Base-by-base conservation (phyloP, 1,284 basidiomycete species). In the Lentinula novae-zelandiae region DNA sequence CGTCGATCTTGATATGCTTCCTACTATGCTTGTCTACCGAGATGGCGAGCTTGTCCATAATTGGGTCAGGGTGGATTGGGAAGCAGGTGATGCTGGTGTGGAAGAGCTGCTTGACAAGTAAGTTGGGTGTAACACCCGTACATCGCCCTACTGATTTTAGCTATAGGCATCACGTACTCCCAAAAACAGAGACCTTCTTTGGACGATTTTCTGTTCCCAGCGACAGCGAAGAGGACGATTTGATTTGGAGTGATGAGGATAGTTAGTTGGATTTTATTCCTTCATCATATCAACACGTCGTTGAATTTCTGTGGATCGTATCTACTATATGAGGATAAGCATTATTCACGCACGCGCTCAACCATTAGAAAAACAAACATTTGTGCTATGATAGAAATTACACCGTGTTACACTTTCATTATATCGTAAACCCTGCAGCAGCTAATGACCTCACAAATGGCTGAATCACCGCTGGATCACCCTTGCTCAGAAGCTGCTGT, bases 31-130 rank as follows among this genome's bases (percentile, higher is more conserved):
- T 6, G 88, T 91, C 4, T 95, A 95, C 69, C 87, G 87, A 12
- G 85, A 82, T 60, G 92, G 92, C n/a, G 85, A 93, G 61, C 81
- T 94, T 13, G 84, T 90, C 22, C 82, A 90, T 66, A 92, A 89
- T 55, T 92, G 92, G 87, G 88, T 93, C 2, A 80, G 92, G 20
- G 89, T 94, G 2, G 92, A 94, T 70, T 92, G 89, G 88, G 92
- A 93, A 69, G 89, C 89, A 0, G 85, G 84, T 6, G 69, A 75
- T 36, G 81, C 78, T 17, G 87, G 85, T n/a, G 70, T 92, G 0
- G 84, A 88, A 63, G 87, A 89, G 34, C 74, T 91, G 2, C 76
- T 92, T 9, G 75, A 79, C 65, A 82, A 78, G 90, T 90, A 63
- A 61, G 80, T 75, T 44, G 22, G 40, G 53, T 12, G 48, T 46